A percentile compares a stretch with the other conserved stretches of the same genome.
phyloP scores from a whole-genome alignment of 306 rosid genomes.

The Medicago arabica region DNA sequence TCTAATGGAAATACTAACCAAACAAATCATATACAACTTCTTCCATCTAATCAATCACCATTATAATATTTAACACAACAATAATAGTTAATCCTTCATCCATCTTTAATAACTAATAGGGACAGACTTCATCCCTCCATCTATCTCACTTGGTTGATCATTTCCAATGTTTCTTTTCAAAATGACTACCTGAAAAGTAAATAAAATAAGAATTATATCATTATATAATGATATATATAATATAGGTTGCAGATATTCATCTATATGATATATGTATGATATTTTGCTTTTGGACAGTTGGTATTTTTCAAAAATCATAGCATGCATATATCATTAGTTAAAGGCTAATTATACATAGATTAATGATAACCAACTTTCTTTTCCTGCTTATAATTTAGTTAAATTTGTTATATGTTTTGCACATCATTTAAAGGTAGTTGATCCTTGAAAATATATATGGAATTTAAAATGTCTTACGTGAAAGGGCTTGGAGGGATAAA shows the following conservation, averaged over 20 bases:
- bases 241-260: no score
- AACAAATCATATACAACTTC: conserved; percentile 1
- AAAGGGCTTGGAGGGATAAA: conserved; percentile 54
- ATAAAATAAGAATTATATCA: neutral
- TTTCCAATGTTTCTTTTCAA: conserved; percentile 49
- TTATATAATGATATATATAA: no score
- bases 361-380: conserved; percentile 16
- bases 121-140: conserved; percentile 13
- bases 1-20: conserved; percentile 4
- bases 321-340: conserved; percentile 4
- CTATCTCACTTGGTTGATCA: conserved; percentile 5
- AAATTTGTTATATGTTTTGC: conserved; percentile 41
- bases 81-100: conserved; percentile 23
- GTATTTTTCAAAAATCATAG: conserved; percentile 2
- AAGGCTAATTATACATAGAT: neutral
- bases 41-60: neutral
- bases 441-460: neutral
- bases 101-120: conserved; percentile 20
- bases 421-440: neutral
- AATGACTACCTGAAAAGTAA: conserved; percentile 58
- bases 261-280: no score
- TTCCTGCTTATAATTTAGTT: neutral
- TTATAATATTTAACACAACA: neutral
- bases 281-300: no score
- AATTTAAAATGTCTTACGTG: conserved; percentile 40